A percentile compares a stretch with the other conserved stretches of the same genome.
Evolutionary conservation across 129 eudicot species (phyloP).

Genomic region (Smallanthus sonchifolius): DNA sequence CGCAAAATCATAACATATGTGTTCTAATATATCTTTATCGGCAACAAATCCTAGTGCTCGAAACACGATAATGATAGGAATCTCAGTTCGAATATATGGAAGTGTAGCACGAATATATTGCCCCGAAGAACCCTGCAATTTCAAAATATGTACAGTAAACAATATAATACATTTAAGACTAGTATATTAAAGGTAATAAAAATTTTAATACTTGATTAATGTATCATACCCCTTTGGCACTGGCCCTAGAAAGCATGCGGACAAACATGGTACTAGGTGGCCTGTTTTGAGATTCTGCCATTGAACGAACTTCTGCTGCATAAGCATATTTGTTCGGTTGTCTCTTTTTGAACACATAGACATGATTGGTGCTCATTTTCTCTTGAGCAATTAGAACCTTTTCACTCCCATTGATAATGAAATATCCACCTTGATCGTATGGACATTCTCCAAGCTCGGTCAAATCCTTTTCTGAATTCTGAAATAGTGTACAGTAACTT

Average conservation of each 20-base stretch:
- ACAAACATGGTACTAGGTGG: slow-evolving; percentile 97
- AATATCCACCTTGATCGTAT: slow-evolving; percentile 95
- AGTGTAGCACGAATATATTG: slow-evolving; percentile 92
- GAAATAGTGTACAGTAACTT: slow-evolving; percentile 80
- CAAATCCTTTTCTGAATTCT: slow-evolving; percentile 87
- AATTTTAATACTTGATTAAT: not conserved
- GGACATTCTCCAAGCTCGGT: slow-evolving; percentile 98
- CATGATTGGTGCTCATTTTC: slow-evolving; percentile 97
- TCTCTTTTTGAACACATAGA: slow-evolving; percentile 88
- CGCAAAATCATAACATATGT: slow-evolving; percentile 82
- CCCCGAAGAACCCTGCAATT: slow-evolving; percentile 86
- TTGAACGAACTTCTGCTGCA: slow-evolving; percentile 88
- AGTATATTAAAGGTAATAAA: not conserved
- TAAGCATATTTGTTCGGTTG: slow-evolving; percentile 98
- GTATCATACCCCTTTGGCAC: slow-evolving; percentile 85
- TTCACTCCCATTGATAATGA: slow-evolving; percentile 96
- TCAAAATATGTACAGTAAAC: not conserved
- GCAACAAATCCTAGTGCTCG: slow-evolving; percentile 95
- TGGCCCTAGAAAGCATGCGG: slow-evolving; percentile 84
- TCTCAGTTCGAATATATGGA: slow-evolving; percentile 85
- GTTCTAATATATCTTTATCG: slow-evolving; percentile 89
- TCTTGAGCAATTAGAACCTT: slow-evolving; percentile 95
- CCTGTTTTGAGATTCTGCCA: slow-evolving; percentile 86
- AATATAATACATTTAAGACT: not conserved
- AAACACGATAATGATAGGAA: slow-evolving; percentile 86